phyloP scores from a whole-genome alignment of 225 moss, liverwort and hornwort species.

The Physcomitrellopsis africana region DNA sequence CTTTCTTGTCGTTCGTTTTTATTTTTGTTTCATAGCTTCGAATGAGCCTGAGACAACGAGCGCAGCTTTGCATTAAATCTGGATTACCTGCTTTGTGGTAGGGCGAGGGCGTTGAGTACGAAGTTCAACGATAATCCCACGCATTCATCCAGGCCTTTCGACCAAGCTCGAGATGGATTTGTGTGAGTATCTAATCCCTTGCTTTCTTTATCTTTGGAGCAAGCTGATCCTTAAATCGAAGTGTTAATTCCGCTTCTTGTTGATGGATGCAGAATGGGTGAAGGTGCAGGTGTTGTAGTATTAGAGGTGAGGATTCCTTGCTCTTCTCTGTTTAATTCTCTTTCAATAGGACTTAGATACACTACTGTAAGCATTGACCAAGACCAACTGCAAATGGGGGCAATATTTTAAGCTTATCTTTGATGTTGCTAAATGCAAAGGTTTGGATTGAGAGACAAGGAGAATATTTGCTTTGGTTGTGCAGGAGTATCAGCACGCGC shows the following conservation, averaged over 20 bases:
- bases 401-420: slow-evolving; percentile 13
- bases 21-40: background rate
- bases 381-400: slow-evolving; percentile 11
- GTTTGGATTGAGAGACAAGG: slow-evolving; percentile 12
- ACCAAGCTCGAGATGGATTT: slow-evolving; percentile 91
- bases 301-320: slow-evolving; percentile 78
- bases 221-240: slow-evolving; percentile 11
- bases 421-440: slow-evolving; percentile 8
- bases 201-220: slow-evolving; percentile 16
- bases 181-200: slow-evolving; percentile 61
- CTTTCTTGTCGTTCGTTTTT: background rate
- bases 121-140: slow-evolving; percentile 86
- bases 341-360: background rate
- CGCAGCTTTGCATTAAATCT: slow-evolving; percentile 12
- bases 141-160: slow-evolving; percentile 88
- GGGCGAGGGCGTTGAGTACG: slow-evolving; percentile 92
- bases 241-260: slow-evolving; percentile 24
- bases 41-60: background rate
- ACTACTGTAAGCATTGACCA: background rate
- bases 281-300: slow-evolving; percentile 90
- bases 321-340: background rate
- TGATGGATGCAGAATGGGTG: slow-evolving; percentile 87
- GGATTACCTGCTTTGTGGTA: slow-evolving; percentile 36
- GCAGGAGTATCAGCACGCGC: slow-evolving; percentile 91
- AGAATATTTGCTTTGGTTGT: slow-evolving; percentile 20